Percentiles rank a stretch among this genome's conserved stretches.
These are phyloP conservation scores for Tritrichomonas foetus DNA, from an alignment of 208 protist genomes.

Conservation along the genomic window DNA sequence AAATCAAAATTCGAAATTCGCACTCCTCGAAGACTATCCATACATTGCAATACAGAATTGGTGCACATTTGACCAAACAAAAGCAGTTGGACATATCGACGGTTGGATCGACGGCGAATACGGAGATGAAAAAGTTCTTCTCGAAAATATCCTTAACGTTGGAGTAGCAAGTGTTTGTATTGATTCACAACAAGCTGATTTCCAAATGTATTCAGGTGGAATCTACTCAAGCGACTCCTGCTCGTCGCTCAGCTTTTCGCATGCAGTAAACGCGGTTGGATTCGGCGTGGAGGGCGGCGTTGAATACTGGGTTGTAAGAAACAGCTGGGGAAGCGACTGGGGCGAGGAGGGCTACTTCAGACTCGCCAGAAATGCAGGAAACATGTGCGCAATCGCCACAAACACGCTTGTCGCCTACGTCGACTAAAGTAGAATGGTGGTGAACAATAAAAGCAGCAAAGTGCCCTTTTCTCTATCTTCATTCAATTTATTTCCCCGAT, in stretches of 20 bases:
- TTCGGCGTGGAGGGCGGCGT: constrained; percentile 48
- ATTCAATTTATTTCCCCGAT: no score
- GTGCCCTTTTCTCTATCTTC: no score
- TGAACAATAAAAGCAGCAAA: no score
- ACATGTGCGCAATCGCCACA: constrained; percentile 35
- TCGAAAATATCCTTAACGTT: not conserved
- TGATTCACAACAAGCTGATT: constrained; percentile 42
- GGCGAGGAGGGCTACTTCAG: constrained; percentile 46
- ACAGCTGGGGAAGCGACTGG: constrained; percentile 54
- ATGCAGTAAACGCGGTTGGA: constrained; percentile 55
- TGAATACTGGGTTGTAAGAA: constrained; percentile 55
- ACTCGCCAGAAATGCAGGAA: not conserved
- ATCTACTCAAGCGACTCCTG: constrained; percentile 42
- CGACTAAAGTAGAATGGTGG: no score
- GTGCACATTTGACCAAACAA: not conserved
- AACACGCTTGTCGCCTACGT: not conserved
- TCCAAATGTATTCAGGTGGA: constrained; percentile 50
- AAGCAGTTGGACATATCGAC: no score
- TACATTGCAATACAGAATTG: not conserved
- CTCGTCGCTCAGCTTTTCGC: not conserved
- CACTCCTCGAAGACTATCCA: not conserved
- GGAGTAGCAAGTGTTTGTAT: constrained; percentile 49
- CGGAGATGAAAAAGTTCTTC: constrained; percentile 45
- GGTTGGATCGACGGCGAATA: not conserved
- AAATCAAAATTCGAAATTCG: not conserved